phyloP scores from a whole-genome alignment of 208 protist genomes.

The Acanthamoeba triangularis region DNA sequence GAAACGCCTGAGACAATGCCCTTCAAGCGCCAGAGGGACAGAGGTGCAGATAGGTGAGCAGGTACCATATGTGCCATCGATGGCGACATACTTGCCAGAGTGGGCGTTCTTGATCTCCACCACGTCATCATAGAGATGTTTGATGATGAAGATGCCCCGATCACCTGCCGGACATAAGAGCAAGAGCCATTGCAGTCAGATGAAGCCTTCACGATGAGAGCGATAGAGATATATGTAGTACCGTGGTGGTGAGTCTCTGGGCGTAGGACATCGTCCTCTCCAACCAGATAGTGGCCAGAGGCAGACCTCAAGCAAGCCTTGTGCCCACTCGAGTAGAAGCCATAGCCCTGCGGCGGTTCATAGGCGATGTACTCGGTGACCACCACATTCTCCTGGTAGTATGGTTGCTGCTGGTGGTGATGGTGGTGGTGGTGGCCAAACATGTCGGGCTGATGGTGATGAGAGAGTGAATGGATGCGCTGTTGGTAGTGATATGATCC shows the following conservation, averaged over 20 bases:
- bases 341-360: slow-evolving; percentile 3
- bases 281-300: slow-evolving; percentile 14
- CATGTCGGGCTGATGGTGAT: too few relatives aligned
- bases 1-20: not conserved
- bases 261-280: not conserved
- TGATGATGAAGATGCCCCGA: slow-evolving; percentile 59
- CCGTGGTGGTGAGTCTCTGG: not conserved
- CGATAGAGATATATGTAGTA: too few relatives aligned
- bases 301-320: not conserved
- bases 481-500: too few relatives aligned
- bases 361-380: not conserved
- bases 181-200: not conserved
- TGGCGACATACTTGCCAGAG: not conserved
- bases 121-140: slow-evolving; percentile 7
- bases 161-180: not conserved
- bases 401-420: too few relatives aligned
- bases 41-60: not conserved
- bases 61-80: slow-evolving; percentile 1
- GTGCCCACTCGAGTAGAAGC: not conserved
- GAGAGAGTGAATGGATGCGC: too few relatives aligned
- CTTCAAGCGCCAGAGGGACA: not conserved
- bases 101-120: slow-evolving; percentile 55
- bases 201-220: not conserved
- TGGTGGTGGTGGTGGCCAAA: too few relatives aligned
- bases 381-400: not conserved